These are phyloP conservation scores for Tubosaeta sp. DNA, from an alignment of 768 basidiomycete genomes.

Conservation along the genomic window DNA sequence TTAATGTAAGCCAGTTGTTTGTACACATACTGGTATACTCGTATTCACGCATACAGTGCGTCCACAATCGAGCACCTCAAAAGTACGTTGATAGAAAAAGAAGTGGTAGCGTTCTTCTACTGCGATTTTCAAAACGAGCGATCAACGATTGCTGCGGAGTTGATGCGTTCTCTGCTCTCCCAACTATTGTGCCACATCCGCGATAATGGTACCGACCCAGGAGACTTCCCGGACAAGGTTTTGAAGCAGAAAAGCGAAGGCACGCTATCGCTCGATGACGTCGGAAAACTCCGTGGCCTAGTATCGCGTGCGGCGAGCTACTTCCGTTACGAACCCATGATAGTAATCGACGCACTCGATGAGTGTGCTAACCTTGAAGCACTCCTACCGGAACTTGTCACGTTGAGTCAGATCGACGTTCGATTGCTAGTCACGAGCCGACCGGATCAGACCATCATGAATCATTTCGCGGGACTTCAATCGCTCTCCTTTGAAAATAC, in stretches of 20 bases:
- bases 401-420: neutral
- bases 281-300: neutral
- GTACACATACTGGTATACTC: neutral
- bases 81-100: neutral
- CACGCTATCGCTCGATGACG: neutral
- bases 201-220: neutral
- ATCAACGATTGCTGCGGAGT: neutral
- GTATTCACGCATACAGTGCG: neutral
- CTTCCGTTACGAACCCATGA: constrained; percentile 1
- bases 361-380: constrained; percentile 3
- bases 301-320: neutral
- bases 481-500: neutral
- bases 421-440: constrained; percentile 1
- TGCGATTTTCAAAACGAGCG: constrained; percentile 4
- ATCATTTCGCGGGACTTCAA: neutral
- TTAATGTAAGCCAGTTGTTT: neutral
- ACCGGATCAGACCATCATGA: neutral
- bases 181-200: neutral
- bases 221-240: neutral
- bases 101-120: constrained; percentile 1
- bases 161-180: constrained; percentile 4
- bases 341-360: constrained; percentile 11
- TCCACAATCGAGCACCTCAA: constrained; percentile 3
- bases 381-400: neutral
- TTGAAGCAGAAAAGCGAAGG: neutral